phyloP scores from a whole-genome alignment of 768 basidiomycete genomes.

The Leccinum uliginosum region DNA sequence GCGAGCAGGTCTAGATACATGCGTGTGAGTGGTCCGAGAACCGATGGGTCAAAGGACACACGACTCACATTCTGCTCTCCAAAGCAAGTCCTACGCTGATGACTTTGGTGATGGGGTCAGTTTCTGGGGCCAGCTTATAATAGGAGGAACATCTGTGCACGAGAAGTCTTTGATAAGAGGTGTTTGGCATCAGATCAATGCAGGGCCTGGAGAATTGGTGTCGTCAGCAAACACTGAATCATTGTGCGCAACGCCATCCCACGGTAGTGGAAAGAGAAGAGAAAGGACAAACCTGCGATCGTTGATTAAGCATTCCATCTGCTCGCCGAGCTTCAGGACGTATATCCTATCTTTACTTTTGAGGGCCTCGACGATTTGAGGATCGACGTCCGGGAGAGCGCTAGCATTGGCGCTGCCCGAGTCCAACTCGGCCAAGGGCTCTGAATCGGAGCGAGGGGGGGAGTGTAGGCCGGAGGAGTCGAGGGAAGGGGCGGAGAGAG shows the following conservation, averaged over 20 bases:
- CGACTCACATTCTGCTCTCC: slow-evolving; percentile 74
- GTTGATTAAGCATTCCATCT: slow-evolving; percentile 73
- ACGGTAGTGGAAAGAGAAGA: background rate
- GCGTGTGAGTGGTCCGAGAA: slow-evolving; percentile 12
- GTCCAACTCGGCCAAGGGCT: slow-evolving; percentile 28
- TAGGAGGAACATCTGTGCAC: slow-evolving; percentile 83
- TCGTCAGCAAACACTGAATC: slow-evolving; percentile 20
- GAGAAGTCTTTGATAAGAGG: slow-evolving; percentile 80
- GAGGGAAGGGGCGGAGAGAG: slow-evolving; percentile 9
- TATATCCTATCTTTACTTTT: slow-evolving; percentile 84
- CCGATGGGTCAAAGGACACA: background rate
- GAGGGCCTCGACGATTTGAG: slow-evolving; percentile 80
- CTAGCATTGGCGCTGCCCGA: slow-evolving; percentile 21
- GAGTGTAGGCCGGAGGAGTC: slow-evolving; percentile 12
- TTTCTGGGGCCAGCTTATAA: slow-evolving; percentile 71
- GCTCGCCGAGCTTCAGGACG: slow-evolving; percentile 85
- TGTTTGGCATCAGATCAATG: slow-evolving; percentile 63
- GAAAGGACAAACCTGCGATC: slow-evolving; percentile 58
- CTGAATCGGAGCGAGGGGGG: slow-evolving; percentile 23
- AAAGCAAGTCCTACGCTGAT: slow-evolving; percentile 52
- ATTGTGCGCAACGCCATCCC: background rate
- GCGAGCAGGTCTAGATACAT: slow-evolving; percentile 52
- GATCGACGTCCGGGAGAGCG: slow-evolving; percentile 53
- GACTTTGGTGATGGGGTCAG: slow-evolving; percentile 57
- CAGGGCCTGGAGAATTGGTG: slow-evolving; percentile 43